Base-by-base conservation (phyloP, 1,284 basidiomycete species). In the Ustilago vetiveriae region DNA sequence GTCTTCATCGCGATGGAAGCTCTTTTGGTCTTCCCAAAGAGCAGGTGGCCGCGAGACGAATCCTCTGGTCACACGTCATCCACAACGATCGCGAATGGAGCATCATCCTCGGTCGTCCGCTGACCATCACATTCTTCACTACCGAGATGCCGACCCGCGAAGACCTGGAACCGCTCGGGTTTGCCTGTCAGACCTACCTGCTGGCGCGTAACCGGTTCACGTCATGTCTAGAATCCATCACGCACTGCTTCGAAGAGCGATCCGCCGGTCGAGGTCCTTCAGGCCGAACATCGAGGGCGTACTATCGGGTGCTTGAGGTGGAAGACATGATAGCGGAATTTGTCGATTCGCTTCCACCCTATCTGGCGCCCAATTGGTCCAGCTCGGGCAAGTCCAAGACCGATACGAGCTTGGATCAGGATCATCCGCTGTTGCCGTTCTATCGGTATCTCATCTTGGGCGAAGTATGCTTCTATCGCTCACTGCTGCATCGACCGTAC, bases 31-130 rank as follows among this genome's bases (percentile, higher is more conserved):
- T 72, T 38, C 58, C 69, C 19, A 72, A 64, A 45, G 69, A 71
- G 44, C 62, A 71, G 23, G 63, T 71, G 16, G 57, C 69, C 5
- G 58, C 58, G 3, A 19, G 69, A 21, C 40, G 64, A 23, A 67
- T 66, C 19, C 43, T 72, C 5, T 72, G 69, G 69, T 63, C 54
- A 27, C 69, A 72, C 33, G 69, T 72, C n/a, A 60, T 72, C 10
- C 69, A 72, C 48, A 72, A 67, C 38, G 69, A 72, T 32, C 58
- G 69, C 19, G 69, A 72, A 23, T 72, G 69, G 69, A 59, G 54
- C 43, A 62, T 72, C 52, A 63, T 72, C 30, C 49, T 72, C 6
- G 69, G 69, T 9, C 50, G 69, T 14, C 69, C 69, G 6, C 45
- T 72, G 9, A 67, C 69, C 16, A 67, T 72, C 37, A 67, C 69